Conservation (phyloP, 2,329 filamentous ascomycete genomes). For the Penicillium olsonii region DNA sequence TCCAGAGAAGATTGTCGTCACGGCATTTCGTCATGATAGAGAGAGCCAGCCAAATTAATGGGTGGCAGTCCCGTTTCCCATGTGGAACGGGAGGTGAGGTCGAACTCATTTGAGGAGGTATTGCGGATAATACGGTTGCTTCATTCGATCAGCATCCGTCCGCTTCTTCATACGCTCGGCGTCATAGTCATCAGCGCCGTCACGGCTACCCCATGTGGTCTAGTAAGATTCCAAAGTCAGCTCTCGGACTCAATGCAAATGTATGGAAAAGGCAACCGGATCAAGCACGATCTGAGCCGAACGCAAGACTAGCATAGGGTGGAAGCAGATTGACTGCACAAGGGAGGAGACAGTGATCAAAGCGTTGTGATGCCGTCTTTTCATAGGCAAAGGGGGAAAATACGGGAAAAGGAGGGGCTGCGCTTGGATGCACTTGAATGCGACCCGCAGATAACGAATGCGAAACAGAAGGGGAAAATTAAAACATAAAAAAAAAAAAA, state of each 20-base stretch:
- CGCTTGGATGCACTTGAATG: conserved; percentile 13
- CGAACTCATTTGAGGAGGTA: conserved; percentile 31
- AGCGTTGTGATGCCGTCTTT: conserved; percentile 24
- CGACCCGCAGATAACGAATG: conserved; percentile 3
- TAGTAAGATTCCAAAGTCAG: conserved; percentile 41
- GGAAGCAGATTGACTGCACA: conserved; percentile 16
- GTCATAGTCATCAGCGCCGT: conserved; percentile 85
- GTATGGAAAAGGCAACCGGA: background rate
- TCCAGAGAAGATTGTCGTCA: conserved; percentile 21
- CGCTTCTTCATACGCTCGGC: conserved; percentile 63
- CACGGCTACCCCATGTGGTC: conserved; percentile 95
- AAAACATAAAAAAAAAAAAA: background rate
- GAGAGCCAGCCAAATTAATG: conserved; percentile 7
- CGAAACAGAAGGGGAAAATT: background rate
- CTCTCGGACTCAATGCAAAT: conserved; percentile 1
- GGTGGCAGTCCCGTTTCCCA: background rate
- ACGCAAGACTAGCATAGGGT: conserved; percentile 2
- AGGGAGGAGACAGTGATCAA: conserved; percentile 25
- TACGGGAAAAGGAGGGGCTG: conserved; percentile 10
- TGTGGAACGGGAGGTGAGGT: background rate
- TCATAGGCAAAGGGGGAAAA: conserved; percentile 16
- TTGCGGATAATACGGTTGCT: conserved; percentile 35
- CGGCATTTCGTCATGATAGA: conserved; percentile 28
- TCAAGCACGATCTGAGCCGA: background rate
- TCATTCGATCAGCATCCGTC: conserved; percentile 37